A percentile compares a stretch with the other conserved stretches of the same genome.
phyloP scores from a whole-genome alignment of 495 filamentous ascomycete species.

The Tuber borchii region DNA sequence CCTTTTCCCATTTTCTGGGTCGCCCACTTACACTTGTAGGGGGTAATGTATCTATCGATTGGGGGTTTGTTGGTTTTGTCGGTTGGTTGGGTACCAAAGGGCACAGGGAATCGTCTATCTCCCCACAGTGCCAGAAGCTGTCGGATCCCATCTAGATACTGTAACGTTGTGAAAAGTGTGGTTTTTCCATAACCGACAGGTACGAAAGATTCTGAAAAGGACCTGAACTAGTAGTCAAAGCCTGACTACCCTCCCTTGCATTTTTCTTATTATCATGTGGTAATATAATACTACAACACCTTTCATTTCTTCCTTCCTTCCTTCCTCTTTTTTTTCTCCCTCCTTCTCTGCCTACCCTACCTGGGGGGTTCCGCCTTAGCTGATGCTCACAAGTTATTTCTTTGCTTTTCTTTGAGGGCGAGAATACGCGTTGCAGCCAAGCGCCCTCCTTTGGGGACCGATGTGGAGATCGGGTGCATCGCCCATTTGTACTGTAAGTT shows the following conservation, averaged over 20 bases:
- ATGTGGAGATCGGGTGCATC: background rate
- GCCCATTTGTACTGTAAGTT: background rate
- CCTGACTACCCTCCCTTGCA: background rate
- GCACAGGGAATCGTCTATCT: background rate
- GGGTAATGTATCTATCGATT: background rate
- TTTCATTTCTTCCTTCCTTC: background rate
- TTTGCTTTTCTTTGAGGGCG: background rate
- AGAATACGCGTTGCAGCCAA: background rate
- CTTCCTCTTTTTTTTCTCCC: background rate
- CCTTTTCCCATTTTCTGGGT: background rate
- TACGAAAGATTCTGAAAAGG: background rate
- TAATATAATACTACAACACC: background rate
- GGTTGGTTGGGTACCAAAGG: background rate
- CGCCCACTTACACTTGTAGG: background rate
- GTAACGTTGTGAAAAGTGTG: background rate
- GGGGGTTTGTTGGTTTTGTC: background rate
- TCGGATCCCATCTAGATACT: background rate
- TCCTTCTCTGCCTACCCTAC: background rate
- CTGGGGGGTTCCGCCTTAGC: background rate
- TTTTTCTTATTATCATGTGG: background rate
- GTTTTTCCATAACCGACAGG: background rate
- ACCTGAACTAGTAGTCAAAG: background rate
- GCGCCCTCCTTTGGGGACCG: background rate
- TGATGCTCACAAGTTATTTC: background rate
- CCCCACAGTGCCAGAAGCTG: background rate